phyloP scores from a whole-genome alignment of 306 rosid species.

The Sicyos baderoa region DNA sequence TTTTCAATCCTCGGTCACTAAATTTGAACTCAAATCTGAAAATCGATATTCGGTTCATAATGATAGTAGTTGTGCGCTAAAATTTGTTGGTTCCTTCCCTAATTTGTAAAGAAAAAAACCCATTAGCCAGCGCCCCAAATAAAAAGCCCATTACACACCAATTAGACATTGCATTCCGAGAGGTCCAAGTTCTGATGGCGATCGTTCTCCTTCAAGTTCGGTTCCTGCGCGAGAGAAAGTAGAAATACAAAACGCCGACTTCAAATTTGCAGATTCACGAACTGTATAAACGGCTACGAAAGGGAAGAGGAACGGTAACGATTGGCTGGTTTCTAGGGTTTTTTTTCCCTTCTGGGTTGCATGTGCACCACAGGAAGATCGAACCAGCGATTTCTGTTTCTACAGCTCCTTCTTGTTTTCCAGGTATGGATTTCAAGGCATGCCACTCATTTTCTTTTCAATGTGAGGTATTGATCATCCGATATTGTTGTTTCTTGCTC shows the following conservation, averaged over 20 bases:
- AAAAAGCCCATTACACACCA: not conserved
- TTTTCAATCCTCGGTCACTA: too few relatives aligned
- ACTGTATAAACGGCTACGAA: not conserved
- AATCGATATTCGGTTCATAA: too few relatives aligned
- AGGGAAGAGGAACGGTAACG: not conserved
- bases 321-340: not conserved
- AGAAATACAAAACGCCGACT: not conserved
- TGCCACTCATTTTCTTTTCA: slow-evolving; percentile 10
- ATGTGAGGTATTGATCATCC: not conserved
- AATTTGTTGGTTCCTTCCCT: too few relatives aligned
- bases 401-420: not conserved
- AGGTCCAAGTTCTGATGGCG: slow-evolving; percentile 11
- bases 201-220: slow-evolving; percentile 3
- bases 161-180: too few relatives aligned
- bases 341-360: not conserved
- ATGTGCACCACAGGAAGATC: not conserved
- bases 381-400: not conserved
- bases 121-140: not conserved
- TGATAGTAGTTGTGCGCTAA: too few relatives aligned
- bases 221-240: not conserved
- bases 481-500: not conserved
- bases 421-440: slow-evolving; percentile 11
- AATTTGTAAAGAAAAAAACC: too few relatives aligned
- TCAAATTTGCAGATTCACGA: not conserved
- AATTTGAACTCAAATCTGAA: too few relatives aligned